Conservation (phyloP, 1,284 basidiomycete species). For the Malassezia caprae region DNA sequence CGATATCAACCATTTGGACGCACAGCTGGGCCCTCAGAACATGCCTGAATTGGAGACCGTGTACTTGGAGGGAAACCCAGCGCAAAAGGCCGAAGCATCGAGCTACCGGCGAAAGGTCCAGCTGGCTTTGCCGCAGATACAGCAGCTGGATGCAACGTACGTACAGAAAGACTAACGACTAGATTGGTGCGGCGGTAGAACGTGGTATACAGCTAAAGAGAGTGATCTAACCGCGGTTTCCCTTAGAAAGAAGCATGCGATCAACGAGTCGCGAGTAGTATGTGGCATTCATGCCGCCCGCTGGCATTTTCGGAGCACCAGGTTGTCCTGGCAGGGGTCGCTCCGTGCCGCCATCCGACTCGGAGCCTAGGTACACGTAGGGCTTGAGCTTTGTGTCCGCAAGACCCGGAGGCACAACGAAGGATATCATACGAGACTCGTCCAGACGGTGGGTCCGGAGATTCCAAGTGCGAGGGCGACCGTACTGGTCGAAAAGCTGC, state of each 20-base stretch:
- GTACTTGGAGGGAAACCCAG: conserved; percentile 90
- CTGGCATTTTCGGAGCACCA: conserved; percentile 33
- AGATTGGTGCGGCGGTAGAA: conserved; percentile 7
- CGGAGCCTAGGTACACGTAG: conserved; percentile 33
- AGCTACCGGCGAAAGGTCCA: conserved; percentile 83
- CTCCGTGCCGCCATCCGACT: conserved; percentile 26
- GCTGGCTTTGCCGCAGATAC: conserved; percentile 72
- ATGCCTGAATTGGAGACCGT: conserved; percentile 65
- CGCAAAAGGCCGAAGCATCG: conserved; percentile 65
- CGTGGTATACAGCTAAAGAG: conserved; percentile 4
- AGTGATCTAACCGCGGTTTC: conserved; percentile 2
- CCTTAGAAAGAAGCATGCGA: conserved; percentile 25
- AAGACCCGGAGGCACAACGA: conserved; percentile 43
- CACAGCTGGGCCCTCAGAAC: conserved; percentile 60
- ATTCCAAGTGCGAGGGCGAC: conserved; percentile 34
- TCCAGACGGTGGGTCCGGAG: conserved; percentile 34
- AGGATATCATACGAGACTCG: conserved; percentile 33
- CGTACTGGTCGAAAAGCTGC: conserved; percentile 30
- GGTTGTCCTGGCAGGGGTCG: conserved; percentile 30
- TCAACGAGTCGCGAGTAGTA: conserved; percentile 35
- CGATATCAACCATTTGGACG: conserved; percentile 60
- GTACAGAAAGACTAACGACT: conserved; percentile 44
- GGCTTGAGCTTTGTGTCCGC: conserved; percentile 37
- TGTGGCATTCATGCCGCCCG: conserved; percentile 30
- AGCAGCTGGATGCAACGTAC: conserved; percentile 89